Percentiles rank a stretch among this genome's conserved stretches.
These are phyloP conservation scores for Podospora conica DNA, from an alignment of 495 filamentous ascomycete species.

Conservation along the genomic window DNA sequence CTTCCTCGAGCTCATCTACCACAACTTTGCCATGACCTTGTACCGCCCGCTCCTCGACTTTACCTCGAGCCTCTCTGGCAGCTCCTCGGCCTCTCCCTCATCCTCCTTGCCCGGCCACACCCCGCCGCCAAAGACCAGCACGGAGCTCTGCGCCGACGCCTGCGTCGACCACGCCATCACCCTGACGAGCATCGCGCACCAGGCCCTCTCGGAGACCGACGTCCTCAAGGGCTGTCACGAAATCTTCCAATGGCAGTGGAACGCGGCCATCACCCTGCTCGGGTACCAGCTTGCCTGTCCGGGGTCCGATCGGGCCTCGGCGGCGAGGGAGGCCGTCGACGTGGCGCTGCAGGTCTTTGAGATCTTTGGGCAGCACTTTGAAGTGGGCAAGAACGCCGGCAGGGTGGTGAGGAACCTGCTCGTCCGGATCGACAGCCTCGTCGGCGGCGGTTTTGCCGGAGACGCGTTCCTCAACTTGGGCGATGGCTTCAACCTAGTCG, in stretches of 20 bases:
- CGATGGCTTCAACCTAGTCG: background rate
- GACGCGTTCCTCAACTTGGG: constrained; percentile 8
- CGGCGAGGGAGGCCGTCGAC: constrained; percentile 36
- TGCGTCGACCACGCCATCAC: constrained; percentile 46
- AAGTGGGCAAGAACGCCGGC: constrained; percentile 39
- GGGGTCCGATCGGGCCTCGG: constrained; percentile 13
- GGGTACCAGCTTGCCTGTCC: constrained; percentile 46
- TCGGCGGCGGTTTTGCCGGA: background rate
- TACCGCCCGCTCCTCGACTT: constrained; percentile 46
- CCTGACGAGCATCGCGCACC: constrained; percentile 45
- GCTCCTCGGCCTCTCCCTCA: background rate
- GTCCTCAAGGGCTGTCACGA: constrained; percentile 46
- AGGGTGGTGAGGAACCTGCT: constrained; percentile 28
- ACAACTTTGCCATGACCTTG: constrained; percentile 38
- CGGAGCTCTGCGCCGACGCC: constrained; percentile 28
- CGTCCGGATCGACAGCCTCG: background rate
- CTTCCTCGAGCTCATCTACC: constrained; percentile 47
- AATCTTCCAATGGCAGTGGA: constrained; percentile 49
- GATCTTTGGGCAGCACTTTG: constrained; percentile 38
- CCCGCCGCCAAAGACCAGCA: constrained; percentile 4
- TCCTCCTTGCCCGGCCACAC: background rate
- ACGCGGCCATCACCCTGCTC: constrained; percentile 43
- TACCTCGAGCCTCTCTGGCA: background rate
- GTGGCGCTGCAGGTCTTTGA: constrained; percentile 40
- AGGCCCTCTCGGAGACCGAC: constrained; percentile 39